Base-by-base conservation (phyloP, 441 rosid species). In the Breynia disticha region DNA sequence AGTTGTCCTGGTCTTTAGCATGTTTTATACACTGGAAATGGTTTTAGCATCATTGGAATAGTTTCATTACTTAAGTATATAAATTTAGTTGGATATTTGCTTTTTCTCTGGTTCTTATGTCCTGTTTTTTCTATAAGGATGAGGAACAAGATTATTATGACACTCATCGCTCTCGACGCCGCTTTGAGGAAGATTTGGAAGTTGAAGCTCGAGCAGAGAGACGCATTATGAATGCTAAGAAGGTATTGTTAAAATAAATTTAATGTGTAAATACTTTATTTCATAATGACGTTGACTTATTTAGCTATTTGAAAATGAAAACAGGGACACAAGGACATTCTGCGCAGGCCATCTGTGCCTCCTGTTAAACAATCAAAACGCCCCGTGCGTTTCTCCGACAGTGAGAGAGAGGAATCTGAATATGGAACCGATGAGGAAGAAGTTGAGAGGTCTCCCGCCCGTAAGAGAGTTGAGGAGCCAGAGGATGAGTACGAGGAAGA, bases 401-500 rank as follows among this genome's bases (percentile, higher is more conserved):
- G 97, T 67, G 98, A 93, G 49, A 80, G 80, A 75, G 98, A 86
- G 64, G 97, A 84, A 64, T 93, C 96, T 16, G 98, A 93, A 54
- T 93, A 93, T 64, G 98, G 84, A 77, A 88, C 82, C 59, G 93
- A 93, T 62, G 96, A 82, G 44, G 90, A 82, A 56, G 95, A 86
- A 59, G 81, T 71, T 68, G 95, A 76, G 66, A 82, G 79, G 61
- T 59, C 95, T 56, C 79, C 69, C 1, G 57, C 72, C 8, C 79
- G 69, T 55, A 76, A 79, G 61, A 78, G 90, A 61, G 68, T 66
- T 43, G 94, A 82, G 71, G 95, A 80, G 42, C 81, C 78, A 41
- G 98, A 80, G 74, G 77, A 67, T 19, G 97, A 89, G 44, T 88
- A 81, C 56, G 96, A 91, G 70, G 96, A 79, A 61, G 87, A 81